phyloP scores from a whole-genome alignment of 257 asterid species.

The Ballota nigra region DNA sequence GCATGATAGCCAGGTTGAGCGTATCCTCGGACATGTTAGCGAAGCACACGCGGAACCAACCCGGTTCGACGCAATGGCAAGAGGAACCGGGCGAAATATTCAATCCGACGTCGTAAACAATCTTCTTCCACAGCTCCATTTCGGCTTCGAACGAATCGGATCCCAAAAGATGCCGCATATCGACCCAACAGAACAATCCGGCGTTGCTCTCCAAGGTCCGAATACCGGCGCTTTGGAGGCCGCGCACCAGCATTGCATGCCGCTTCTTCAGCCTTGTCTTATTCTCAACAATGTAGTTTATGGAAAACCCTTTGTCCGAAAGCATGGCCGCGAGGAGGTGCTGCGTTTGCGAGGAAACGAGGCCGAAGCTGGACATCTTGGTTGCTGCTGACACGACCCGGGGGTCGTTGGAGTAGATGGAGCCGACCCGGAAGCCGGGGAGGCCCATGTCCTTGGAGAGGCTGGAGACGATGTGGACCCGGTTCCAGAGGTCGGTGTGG shows the following conservation, averaged over 20 bases:
- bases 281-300: conserved; percentile 47
- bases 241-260: conserved; percentile 53
- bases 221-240: conserved; percentile 50
- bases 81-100: conserved; percentile 88
- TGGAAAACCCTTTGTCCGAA: conserved; percentile 56
- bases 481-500: conserved; percentile 40
- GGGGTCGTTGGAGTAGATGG: conserved; percentile 60
- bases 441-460: conserved; percentile 90
- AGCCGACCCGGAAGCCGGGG: conserved; percentile 88
- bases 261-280: conserved; percentile 51
- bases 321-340: conserved; percentile 65
- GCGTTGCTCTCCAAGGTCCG: conserved; percentile 63
- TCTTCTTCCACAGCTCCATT: conserved; percentile 74
- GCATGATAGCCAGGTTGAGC: conserved; percentile 50
- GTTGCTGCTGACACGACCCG: conserved; percentile 75
- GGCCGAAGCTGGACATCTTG: conserved; percentile 84
- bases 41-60: conserved; percentile 83
- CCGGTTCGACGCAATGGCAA: conserved; percentile 79
- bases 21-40: conserved; percentile 83
- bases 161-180: conserved; percentile 65
- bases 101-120: conserved; percentile 74
- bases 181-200: conserved; percentile 83
- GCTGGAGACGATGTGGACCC: conserved; percentile 78
- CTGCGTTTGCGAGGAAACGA: conserved; percentile 82
- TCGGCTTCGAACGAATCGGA: conserved; percentile 53